Base-by-base conservation (phyloP, 2,329 filamentous ascomycete genomes). In the Chalara sp. region DNA sequence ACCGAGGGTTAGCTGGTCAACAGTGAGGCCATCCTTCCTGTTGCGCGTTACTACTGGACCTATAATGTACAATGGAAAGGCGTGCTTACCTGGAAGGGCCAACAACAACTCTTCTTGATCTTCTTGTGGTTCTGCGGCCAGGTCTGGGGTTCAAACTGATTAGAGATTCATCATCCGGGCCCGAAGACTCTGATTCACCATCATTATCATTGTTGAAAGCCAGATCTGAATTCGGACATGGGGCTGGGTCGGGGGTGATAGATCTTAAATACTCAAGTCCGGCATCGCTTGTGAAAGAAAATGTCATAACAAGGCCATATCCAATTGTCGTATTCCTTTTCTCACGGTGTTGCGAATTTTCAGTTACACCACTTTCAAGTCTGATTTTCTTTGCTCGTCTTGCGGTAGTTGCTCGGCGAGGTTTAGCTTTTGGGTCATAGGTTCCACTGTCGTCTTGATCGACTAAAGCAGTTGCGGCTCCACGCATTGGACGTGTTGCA, bases 401-500 rank as follows among this genome's bases (percentile, higher is more conserved):
- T 21, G 21, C 21, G 21, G 21, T 21, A 21, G 6, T 37, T 46
- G 48, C 7, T 47, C 30, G 41, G 51, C 46, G 6, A 48, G 12
- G 8, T 53, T 58, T 21, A 21, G 21, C 5, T 28, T 11, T 29
- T 6, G 61, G 61, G 46, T 64, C 55, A 44, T 63, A 65, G 4
- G 54, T 61, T 5, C 63, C 63, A 42, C 58, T 62, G 21, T 60
- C 49, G 48, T 65, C 63, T 30, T 55, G 45, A 44, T 65, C 63
- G n/a, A 58, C 46, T 7, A 48, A 61, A 4, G 50, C 56, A 7
- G 53, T 47, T 6, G 55, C 47, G 2, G 39, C 47, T 44, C 58
- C 54, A 6, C 51, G 44, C n/a, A 50, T 48, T 12, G 43, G 41
- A 1, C 33, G 28, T 1, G 53, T 47, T 13, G 59, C 55, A 21